These are phyloP conservation scores for Salvia splendens DNA, from an alignment of 257 asterid species.

Conservation along the genomic window DNA sequence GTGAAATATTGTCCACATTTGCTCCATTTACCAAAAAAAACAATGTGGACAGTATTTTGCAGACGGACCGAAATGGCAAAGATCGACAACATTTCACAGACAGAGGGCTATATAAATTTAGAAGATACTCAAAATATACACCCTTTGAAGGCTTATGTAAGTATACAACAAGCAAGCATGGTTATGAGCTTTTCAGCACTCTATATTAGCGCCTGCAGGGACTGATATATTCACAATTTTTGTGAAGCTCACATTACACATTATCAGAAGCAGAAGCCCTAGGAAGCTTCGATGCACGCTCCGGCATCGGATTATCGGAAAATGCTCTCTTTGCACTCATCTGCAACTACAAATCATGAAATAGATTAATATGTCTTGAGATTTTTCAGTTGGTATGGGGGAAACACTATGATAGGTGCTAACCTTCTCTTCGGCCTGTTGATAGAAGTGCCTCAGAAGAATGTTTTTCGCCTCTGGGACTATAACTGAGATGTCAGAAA, in stretches of 20 bases:
- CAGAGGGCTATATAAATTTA: too few relatives aligned
- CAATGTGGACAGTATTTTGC: too few relatives aligned
- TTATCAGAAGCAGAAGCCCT: constrained; percentile 36
- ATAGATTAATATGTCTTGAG: background rate
- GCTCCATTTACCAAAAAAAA: too few relatives aligned
- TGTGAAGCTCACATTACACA: constrained; percentile 2
- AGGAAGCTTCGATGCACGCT: constrained; percentile 49
- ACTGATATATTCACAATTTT: constrained; percentile 8
- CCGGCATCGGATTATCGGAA: constrained; percentile 36
- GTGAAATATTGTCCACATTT: too few relatives aligned
- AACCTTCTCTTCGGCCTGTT: constrained; percentile 49
- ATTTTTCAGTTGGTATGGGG: background rate
- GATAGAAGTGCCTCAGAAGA: constrained; percentile 46
- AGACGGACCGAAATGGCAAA: too few relatives aligned
- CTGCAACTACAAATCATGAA: constrained; percentile 27
- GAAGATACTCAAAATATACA: background rate
- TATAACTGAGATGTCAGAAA: constrained; percentile 33
- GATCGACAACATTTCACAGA: too few relatives aligned
- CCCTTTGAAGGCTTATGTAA: background rate
- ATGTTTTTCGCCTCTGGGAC: constrained; percentile 41
- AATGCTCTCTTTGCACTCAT: constrained; percentile 42
- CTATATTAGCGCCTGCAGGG: background rate
- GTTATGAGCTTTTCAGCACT: background rate
- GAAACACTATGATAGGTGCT: constrained; percentile 1
- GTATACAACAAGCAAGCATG: constrained; percentile 6